Conservation (phyloP, 108 stramenopile genomes). For the Asterionellopsis glacialis region DNA sequence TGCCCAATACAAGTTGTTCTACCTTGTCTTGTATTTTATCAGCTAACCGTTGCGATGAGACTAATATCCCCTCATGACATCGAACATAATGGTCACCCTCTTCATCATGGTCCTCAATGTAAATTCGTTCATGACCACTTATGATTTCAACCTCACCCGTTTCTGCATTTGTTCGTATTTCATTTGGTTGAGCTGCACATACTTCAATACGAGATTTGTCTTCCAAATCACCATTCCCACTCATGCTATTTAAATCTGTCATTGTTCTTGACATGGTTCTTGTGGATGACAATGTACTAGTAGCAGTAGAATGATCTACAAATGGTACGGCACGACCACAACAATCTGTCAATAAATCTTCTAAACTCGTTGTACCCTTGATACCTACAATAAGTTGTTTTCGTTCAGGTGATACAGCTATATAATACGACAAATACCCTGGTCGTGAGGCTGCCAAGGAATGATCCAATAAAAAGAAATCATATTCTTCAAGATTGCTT, state of each 20-base stretch:
- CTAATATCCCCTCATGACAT: constrained; percentile 39
- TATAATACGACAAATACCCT: constrained; percentile 56
- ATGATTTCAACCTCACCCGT: constrained; percentile 16
- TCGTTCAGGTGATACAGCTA: constrained; percentile 41
- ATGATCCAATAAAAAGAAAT: constrained; percentile 19
- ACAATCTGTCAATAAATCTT: constrained; percentile 70
- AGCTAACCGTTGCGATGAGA: constrained; percentile 25
- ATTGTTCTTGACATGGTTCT: too few species aligned
- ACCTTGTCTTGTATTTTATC: constrained; percentile 16
- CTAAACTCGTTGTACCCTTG: constrained; percentile 69
- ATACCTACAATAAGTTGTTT: constrained; percentile 46
- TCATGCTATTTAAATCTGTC: not conserved
- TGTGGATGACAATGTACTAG: too few species aligned
- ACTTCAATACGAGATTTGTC: constrained; percentile 28
- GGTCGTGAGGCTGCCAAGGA: constrained; percentile 33
- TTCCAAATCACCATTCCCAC: not conserved
- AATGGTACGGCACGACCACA: constrained; percentile 46
- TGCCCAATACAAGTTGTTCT: constrained; percentile 6
- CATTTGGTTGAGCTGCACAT: constrained; percentile 4
- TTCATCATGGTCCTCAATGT: constrained; percentile 22
- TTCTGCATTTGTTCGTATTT: not conserved
- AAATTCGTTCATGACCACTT: constrained; percentile 27
- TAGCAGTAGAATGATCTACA: constrained; percentile 1
- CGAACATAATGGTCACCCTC: constrained; percentile 26
- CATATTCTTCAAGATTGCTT: constrained; percentile 12